Percentiles rank a stretch among this genome's conserved stretches.
Conservation (phyloP, 805 yeast genomes). For the Kodamaea neixiangensis region DNA sequence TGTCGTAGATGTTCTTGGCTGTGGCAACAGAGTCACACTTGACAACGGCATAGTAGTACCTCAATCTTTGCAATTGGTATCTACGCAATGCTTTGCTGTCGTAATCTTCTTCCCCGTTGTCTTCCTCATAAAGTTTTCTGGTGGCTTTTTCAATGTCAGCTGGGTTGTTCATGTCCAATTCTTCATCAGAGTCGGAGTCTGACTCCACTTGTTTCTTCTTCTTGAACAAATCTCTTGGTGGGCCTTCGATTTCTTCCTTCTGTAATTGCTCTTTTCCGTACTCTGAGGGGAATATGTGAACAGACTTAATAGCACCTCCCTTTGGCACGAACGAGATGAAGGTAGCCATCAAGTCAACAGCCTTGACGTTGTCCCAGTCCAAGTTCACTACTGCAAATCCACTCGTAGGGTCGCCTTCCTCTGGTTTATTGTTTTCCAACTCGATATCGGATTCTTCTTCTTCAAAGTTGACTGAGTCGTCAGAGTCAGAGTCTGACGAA, state of each 20-base stretch:
- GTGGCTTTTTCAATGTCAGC: constrained; percentile 59
- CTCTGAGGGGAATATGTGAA: constrained; percentile 82
- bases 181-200: constrained; percentile 36
- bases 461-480: constrained; percentile 42
- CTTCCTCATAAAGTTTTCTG: constrained; percentile 74
- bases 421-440: constrained; percentile 61
- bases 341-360: constrained; percentile 87
- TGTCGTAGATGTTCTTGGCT: constrained; percentile 73
- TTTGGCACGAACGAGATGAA: constrained; percentile 82
- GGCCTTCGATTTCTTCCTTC: constrained; percentile 88
- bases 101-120: constrained; percentile 79
- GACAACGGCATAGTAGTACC: constrained; percentile 92
- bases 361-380: constrained; percentile 96
- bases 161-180: constrained; percentile 48
- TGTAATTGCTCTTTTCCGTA: constrained; percentile 92
- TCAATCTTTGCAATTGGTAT: constrained; percentile 88
- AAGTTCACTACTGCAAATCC: constrained; percentile 89
- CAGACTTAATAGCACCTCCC: constrained; percentile 66
- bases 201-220: constrained; percentile 40
- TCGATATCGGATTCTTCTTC: constrained; percentile 58
- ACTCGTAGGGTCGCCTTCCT: constrained; percentile 81
- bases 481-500: constrained; percentile 41
- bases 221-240: constrained; percentile 78
- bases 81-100: constrained; percentile 81
- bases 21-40: constrained; percentile 74